These are phyloP conservation scores for Echria macrotheca DNA, from an alignment of 495 filamentous ascomycete species.

Conservation along the genomic window DNA sequence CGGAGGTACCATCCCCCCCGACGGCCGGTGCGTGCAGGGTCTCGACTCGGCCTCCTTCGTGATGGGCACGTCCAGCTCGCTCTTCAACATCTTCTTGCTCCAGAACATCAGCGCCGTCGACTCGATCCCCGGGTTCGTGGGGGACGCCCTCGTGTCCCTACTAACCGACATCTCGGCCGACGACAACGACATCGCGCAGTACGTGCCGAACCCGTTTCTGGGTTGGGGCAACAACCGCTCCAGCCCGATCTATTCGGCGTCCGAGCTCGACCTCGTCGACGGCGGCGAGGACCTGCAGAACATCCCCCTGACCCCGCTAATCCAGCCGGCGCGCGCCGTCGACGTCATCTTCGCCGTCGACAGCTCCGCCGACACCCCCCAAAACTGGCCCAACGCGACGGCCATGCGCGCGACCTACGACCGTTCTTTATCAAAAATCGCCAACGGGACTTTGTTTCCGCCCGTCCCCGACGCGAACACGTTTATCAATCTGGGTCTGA, in stretches of 20 bases:
- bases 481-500: constrained; percentile 81
- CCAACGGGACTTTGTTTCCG: constrained; percentile 82
- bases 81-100: constrained; percentile 77
- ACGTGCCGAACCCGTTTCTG: constrained; percentile 80
- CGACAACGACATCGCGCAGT: constrained; percentile 76
- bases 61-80: constrained; percentile 83
- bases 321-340: constrained; percentile 70
- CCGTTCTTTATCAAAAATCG: constrained; percentile 58
- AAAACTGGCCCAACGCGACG: constrained; percentile 83
- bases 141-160: constrained; percentile 49
- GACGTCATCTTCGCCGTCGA: constrained; percentile 94
- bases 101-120: constrained; percentile 44
- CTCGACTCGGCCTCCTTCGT: constrained; percentile 83
- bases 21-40: constrained; percentile 63
- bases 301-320: constrained; percentile 77
- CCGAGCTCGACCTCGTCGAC: constrained; percentile 71
- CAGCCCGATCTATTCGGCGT: constrained; percentile 52
- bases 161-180: constrained; percentile 48
- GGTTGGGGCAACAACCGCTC: constrained; percentile 57
- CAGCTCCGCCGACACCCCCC: constrained; percentile 70
- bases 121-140: constrained; percentile 47
- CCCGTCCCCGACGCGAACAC: constrained; percentile 75
- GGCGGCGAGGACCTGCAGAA: constrained; percentile 86
- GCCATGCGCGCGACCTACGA: constrained; percentile 77
- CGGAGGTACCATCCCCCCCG: constrained; percentile 52